Conservation (phyloP, 345 rosid species). For the Gossypium mustelinum region DNA sequence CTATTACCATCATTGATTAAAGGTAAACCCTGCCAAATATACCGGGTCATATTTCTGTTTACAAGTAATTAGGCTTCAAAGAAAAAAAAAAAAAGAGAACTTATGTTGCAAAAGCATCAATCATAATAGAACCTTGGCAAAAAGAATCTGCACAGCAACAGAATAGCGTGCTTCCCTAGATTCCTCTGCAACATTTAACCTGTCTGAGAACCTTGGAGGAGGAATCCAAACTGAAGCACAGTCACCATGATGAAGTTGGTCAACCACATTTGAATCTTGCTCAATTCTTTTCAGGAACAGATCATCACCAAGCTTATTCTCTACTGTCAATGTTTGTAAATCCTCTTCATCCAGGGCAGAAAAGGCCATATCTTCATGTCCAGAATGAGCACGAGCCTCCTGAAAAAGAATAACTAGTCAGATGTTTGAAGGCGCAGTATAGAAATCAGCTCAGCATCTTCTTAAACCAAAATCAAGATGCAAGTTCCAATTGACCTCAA, state of each 20-base stretch:
- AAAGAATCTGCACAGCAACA: slow-evolving; percentile 70
- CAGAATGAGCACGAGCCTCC: slow-evolving; percentile 47
- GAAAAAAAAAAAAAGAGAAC: not conserved
- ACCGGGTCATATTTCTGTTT: slow-evolving; percentile 9
- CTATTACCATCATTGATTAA: slow-evolving; percentile 83
- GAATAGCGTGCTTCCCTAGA: slow-evolving; percentile 69
- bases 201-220: slow-evolving; percentile 89
- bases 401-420: slow-evolving; percentile 31
- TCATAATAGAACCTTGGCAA: slow-evolving; percentile 67
- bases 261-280: slow-evolving; percentile 52
- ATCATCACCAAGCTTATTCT: slow-evolving; percentile 87
- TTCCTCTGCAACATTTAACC: slow-evolving; percentile 75
- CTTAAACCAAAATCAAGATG: slow-evolving; percentile 12
- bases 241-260: slow-evolving; percentile 56
- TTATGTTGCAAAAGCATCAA: slow-evolving; percentile 4
- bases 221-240: slow-evolving; percentile 75
- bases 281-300: slow-evolving; percentile 71
- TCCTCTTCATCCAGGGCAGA: slow-evolving; percentile 98
- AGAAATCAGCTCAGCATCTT: not conserved
- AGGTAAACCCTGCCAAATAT: slow-evolving; percentile 66
- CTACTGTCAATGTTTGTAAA: slow-evolving; percentile 73
- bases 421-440: slow-evolving; percentile 1
- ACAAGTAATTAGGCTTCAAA: not conserved
- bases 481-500: slow-evolving; percentile 47
- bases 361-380: slow-evolving; percentile 49